Evolutionary conservation across 2,329 filamentous ascomycete species (phyloP), one percentile per base, ranked within the genome.

Genomic region (Verticillium isaacii): DNA sequence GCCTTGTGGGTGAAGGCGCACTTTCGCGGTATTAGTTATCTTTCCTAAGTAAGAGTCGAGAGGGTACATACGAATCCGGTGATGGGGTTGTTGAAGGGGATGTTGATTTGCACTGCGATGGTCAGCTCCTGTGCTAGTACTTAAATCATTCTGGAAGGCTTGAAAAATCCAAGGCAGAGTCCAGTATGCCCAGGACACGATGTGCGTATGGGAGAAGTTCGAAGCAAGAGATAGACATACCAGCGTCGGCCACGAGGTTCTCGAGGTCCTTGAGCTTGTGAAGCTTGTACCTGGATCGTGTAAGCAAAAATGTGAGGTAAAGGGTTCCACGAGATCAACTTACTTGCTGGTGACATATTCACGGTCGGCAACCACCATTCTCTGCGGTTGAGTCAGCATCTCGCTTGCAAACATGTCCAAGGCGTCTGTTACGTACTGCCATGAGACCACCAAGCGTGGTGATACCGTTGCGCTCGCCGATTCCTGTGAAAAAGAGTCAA

Each of bases 241-340:
- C 90, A 61, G 87, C 84, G 72, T 89, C 85, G 65, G 90, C 89
- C 62, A 93, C 90, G 56, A 92, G 78, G 69, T 92, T 84, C 60
- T 66, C 64, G 69, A 69, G 59, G 60, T 90, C 90, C 87, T 96
- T 94, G 78, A 96, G 84, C 86, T 91, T 92, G 77, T 92, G 84
- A 60, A 96, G 85, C 79, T 92, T 92, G 82, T 96, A 96, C 45
- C 45, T 52, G 19, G 45, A 12, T 19, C 17, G 6, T 5, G n/a
- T 45, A 7, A 45, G 39, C 39, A 17, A 7, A 17, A n/a, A 17
- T 2, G 15, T 45, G 39, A 45, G 2, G 17, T 9, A 45, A 17
- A 12, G 5, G 17, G 9, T 6, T 19, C 45, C 3, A n/a, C 1
- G 39, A 17, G 23, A 12, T 12, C 12, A 14, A 52, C 45, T 25